A percentile compares a stretch with the other conserved stretches of the same genome.
phyloP scores from a whole-genome alignment of 805 yeast genomes.

The Helenozyma baotianmanensis region DNA sequence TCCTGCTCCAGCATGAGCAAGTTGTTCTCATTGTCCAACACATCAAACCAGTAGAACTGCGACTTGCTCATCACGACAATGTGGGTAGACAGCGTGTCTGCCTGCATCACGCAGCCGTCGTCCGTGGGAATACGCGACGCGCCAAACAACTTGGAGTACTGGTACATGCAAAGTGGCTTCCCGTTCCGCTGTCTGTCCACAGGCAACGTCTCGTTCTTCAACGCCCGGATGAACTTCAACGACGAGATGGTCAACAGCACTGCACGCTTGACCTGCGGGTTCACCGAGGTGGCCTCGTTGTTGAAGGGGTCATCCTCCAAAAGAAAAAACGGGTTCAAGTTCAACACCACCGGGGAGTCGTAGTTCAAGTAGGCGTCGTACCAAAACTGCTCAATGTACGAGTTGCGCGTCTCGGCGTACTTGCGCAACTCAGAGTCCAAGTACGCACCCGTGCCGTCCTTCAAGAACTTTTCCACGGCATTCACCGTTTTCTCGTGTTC shows the following conservation, averaged over 20 bases:
- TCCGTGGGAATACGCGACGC: slow-evolving; percentile 79
- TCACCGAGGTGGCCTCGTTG: slow-evolving; percentile 40
- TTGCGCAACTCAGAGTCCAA: slow-evolving; percentile 61
- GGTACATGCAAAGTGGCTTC: slow-evolving; percentile 81
- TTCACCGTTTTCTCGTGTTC: slow-evolving; percentile 60
- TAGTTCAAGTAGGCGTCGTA: slow-evolving; percentile 83
- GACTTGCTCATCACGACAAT: slow-evolving; percentile 78
- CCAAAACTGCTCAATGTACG: slow-evolving; percentile 94
- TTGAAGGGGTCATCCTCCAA: slow-evolving; percentile 90
- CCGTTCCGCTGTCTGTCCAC: slow-evolving; percentile 65
- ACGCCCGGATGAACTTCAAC: slow-evolving; percentile 72
- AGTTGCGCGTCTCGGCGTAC: slow-evolving; percentile 59
- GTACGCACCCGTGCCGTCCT: slow-evolving; percentile 46
- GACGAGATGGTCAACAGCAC: slow-evolving; percentile 74
- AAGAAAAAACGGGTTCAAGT: slow-evolving; percentile 84
- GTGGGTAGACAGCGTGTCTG: slow-evolving; percentile 71
- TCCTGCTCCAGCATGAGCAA: slow-evolving; percentile 72
- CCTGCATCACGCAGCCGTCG: slow-evolving; percentile 80
- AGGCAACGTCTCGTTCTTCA: slow-evolving; percentile 68
- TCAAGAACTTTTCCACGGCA: slow-evolving; percentile 56
- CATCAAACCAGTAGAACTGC: slow-evolving; percentile 95
- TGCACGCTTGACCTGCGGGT: slow-evolving; percentile 72
- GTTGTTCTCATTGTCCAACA: slow-evolving; percentile 67
- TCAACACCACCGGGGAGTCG: slow-evolving; percentile 88
- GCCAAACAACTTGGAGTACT: slow-evolving; percentile 81